A percentile compares a stretch with the other conserved stretches of the same genome.
Conservation (phyloP, 208 protist species). For the Leishmania martiniquensis region DNA sequence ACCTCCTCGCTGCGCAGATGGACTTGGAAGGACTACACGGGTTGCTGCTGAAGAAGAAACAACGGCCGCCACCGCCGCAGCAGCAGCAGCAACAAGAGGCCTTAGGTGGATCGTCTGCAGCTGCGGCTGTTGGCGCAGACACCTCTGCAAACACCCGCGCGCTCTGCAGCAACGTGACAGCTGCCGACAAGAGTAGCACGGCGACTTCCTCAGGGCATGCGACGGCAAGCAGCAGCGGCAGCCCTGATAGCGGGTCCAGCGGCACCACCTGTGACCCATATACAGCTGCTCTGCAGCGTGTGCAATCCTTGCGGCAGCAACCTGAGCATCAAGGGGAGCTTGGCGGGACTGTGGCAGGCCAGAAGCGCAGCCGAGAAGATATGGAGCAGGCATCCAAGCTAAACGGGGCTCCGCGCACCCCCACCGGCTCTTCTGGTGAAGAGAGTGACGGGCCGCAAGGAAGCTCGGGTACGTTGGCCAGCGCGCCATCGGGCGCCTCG, state of each 20-base stretch:
- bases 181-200: not conserved
- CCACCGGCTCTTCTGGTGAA: slow-evolving; percentile 7
- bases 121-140: not conserved
- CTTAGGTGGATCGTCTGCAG: not conserved
- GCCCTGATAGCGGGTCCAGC: not conserved
- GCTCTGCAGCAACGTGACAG: not conserved
- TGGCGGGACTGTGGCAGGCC: not conserved
- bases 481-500: not conserved
- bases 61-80: too few species aligned
- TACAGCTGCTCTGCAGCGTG: slow-evolving; percentile 11
- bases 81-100: not conserved
- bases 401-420: not conserved
- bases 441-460: not conserved
- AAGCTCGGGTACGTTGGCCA: not conserved
- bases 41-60: slow-evolving; percentile 42
- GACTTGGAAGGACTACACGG: slow-evolving; percentile 38
- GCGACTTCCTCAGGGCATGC: not conserved
- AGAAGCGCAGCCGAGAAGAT: slow-evolving; percentile 23
- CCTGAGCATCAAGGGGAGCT: slow-evolving; percentile 1
- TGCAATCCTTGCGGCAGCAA: slow-evolving; percentile 17
- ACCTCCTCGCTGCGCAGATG: slow-evolving; percentile 13
- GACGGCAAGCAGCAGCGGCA: not conserved
- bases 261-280: slow-evolving; percentile 23
- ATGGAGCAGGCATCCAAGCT: slow-evolving; percentile 1
- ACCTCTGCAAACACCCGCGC: not conserved